phyloP scores from a whole-genome alignment of 78 protist genomes.

The Monosiga brevicollis region DNA sequence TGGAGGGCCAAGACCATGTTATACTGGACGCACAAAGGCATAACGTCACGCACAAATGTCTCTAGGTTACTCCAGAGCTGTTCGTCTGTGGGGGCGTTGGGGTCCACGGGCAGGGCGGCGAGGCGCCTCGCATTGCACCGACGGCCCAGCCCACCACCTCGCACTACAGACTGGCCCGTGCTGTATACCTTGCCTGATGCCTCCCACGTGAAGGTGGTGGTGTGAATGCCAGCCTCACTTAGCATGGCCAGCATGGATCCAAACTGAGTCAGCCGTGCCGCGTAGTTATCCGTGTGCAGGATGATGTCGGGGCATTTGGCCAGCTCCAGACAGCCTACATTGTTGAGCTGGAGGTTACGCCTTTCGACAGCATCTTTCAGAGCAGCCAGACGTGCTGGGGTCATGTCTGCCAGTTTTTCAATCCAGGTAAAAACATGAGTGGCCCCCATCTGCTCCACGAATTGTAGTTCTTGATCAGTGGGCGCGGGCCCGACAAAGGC shows the following conservation, averaged over 20 bases:
- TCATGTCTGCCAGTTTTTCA: background rate
- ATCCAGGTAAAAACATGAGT: background rate
- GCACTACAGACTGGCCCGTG: background rate
- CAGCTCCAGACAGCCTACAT: background rate
- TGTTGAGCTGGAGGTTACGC: background rate
- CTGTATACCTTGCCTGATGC: background rate
- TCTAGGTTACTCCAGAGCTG: background rate
- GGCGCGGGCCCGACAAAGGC: background rate
- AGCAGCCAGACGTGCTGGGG: background rate
- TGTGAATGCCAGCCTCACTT: background rate
- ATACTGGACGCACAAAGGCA: background rate
- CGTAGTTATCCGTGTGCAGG: background rate
- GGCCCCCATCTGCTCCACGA: background rate
- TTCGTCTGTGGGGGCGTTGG: background rate
- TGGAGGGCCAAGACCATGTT: background rate
- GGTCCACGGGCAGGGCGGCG: background rate
- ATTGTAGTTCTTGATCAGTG: background rate
- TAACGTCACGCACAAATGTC: background rate
- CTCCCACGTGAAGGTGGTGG: background rate
- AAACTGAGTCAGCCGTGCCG: background rate
- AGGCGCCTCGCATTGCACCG: background rate
- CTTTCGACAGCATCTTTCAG: background rate
- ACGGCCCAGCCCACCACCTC: background rate
- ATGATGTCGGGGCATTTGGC: background rate
- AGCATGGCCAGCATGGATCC: background rate